Evolutionary conservation across 345 rosid species (phyloP), one percentile per base, ranked within the genome.

Genomic region (Boechera divaricarpa): DNA sequence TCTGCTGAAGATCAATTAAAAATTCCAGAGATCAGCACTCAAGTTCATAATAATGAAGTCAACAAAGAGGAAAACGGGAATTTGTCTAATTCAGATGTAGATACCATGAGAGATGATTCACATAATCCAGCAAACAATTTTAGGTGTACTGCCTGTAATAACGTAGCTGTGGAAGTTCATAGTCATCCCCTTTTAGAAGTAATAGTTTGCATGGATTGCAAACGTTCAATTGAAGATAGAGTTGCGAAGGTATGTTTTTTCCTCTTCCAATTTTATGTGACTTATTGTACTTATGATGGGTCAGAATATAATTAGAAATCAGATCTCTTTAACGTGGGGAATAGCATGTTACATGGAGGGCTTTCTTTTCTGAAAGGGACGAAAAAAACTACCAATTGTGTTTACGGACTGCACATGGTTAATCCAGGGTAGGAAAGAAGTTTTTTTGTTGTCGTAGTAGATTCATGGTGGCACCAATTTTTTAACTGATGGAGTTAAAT

Each of bases 141-240:
- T 74, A 77, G 72, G 63, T 95, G 99, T 76, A 92, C 99, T 70
- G 96, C 88, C 61, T 95, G 99, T 78, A 55, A 84, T 72, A 86
- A 86, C 69, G 63, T 86, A 73, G 81, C 87, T 74, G 75, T 69
- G 70, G 88, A 87, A 85, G 97, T 85, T 80, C 89, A 87, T 64
- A 62, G 87, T 24, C 99, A 95, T 82, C 99, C 98, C 15, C 83
- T 89, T 65, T 71, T 95, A 75, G 84, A 87, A 77, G 99, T 95
- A 62, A 91, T 95, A 71, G 51, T 95, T 74, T 95, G 99, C 91
- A 80, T 74, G 72, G 91, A 85, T 74, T 95, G 99, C 89, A 92
- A 91, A 86, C 66, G 72, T 66, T 80, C 81, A 55, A 69, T 92
- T 76, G 93, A 88, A 80, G 85, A 83, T 38, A 95, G 87, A 84